phyloP scores from a whole-genome alignment of 2,329 filamentous ascomycete species.

The Colletotrichum simmondsii region DNA sequence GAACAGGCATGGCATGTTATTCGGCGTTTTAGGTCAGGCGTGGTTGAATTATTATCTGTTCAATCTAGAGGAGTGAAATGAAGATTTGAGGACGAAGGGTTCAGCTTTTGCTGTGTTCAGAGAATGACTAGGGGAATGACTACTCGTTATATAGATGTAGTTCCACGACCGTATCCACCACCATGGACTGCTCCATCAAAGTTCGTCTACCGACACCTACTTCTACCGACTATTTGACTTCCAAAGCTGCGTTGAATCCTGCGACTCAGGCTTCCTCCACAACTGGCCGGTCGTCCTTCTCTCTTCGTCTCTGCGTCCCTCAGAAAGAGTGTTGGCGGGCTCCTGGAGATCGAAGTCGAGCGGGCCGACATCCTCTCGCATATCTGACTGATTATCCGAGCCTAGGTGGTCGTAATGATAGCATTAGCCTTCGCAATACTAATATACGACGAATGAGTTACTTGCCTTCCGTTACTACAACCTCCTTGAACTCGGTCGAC shows the following conservation, averaged over 20 bases:
- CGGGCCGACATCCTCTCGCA: background rate
- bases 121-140: background rate
- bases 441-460: background rate
- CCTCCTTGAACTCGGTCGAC: slow-evolving; percentile 8
- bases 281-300: slow-evolving; percentile 35
- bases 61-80: background rate
- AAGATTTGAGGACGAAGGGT: background rate
- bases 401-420: background rate
- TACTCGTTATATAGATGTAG: slow-evolving; percentile 10
- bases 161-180: background rate
- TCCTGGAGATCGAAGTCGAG: background rate
- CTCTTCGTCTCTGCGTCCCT: slow-evolving; percentile 45
- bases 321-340: slow-evolving; percentile 33
- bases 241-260: slow-evolving; percentile 3
- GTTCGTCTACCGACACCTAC: background rate
- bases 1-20: background rate
- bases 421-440: background rate
- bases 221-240: background rate
- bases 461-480: background rate
- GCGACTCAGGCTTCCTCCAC: slow-evolving; percentile 23
- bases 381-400: background rate
- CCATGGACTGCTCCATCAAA: background rate
- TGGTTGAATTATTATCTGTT: background rate
- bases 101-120: background rate
- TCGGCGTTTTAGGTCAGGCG: slow-evolving; percentile 18